Evolutionary conservation across 805 yeast genomes (phyloP), one percentile per base, ranked within the genome.

Genomic region (Yarrowia sp.): DNA sequence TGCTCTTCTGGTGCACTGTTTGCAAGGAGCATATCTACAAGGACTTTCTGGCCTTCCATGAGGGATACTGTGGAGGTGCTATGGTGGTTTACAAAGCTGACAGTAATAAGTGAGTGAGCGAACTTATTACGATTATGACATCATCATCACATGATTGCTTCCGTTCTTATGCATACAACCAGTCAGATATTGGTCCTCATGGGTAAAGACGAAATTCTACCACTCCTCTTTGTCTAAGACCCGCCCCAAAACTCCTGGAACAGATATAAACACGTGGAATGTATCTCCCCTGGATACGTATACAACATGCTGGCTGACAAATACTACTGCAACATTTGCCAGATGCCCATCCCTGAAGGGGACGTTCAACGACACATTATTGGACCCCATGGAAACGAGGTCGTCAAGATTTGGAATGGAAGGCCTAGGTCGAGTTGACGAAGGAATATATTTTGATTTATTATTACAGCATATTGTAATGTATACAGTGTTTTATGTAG

Each of bases 51-150:
- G 53, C 53, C 2, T 48, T 48, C 8, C 53, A 48, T 8, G 53
- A 48, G 28, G 53, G 53, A 8, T 48, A 48, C 15, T 48, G 53
- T 33, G 53, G 53, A 32, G 53, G 53, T 6, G 39, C 53, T 28
- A 48, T 48, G 53, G 15, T 48, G 39, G 33, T 48, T 15, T 33
- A 48, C 17, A 18, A 45, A 13, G 51, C 4, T 7, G 51, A 38
- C 9, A 18, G 43, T 8, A 44, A n/a, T 4, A 28, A 8, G 48
- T 28, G 41, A 15, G 42, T 8, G 42, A 11, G 28, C 28, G 28
- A 22, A 22, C 28, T 22, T 22, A 22, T 22, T 22, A 5, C 28
- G 28, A 22, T 5, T 22, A 22, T 22, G 28, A 22, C 28, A 22
- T 22, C 28, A 22, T 22, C 28, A 22, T 22, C 28, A 22, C 5